Evolutionary conservation across 768 basidiomycete genomes (phyloP), one percentile per base, ranked within the genome.

Genomic region (Mrakia hoshinonis): DNA sequence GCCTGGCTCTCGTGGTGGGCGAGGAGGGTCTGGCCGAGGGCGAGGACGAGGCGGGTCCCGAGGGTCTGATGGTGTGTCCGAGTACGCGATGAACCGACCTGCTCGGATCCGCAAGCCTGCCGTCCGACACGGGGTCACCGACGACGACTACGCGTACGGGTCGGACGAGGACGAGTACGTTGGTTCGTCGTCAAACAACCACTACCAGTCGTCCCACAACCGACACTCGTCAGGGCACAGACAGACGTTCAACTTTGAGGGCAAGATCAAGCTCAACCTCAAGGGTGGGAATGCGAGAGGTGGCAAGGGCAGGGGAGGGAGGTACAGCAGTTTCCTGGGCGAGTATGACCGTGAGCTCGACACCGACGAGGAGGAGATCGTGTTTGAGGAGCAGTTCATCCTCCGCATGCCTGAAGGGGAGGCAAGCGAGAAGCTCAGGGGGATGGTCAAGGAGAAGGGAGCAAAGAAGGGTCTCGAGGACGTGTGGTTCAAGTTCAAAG

Each of bases 401-500:
- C 81, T 99, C 39, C 81, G 94, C 36, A 86, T 98, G 83, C 91
- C 91, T 0, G 85, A 88, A 11, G 91, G 91, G 1, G 88, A 89
- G 73, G 90, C 67, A n/a, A 48, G 55, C 12, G 62, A 74, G 46
- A 76, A 76, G 34, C 74, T 76, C 12, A 74, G 74, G 61, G 77
- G 77, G 9, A 76, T 72, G 51, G 34, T 72, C 95, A 72, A 85
- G 86, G 79, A 91, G 91, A 82, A 88, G 90, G 85, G 87, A 43
- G 84, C 86, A 65, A 81, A 87, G 63, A 34, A 94, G 77, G 82
- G 92, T 7, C 77, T 85, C 15, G 87, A 87, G 75, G 94, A 94
- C 75, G 87, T 90, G 15, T 97, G 92, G 90, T 94, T 99, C 85
- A 96, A 95, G 81, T 98, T 99, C 79, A 92, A 96, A 81, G 93